Evolutionary conservation across 1,284 basidiomycete species (phyloP), one percentile per base, ranked within the genome.

Genomic region (Sanghuangporus baumii): DNA sequence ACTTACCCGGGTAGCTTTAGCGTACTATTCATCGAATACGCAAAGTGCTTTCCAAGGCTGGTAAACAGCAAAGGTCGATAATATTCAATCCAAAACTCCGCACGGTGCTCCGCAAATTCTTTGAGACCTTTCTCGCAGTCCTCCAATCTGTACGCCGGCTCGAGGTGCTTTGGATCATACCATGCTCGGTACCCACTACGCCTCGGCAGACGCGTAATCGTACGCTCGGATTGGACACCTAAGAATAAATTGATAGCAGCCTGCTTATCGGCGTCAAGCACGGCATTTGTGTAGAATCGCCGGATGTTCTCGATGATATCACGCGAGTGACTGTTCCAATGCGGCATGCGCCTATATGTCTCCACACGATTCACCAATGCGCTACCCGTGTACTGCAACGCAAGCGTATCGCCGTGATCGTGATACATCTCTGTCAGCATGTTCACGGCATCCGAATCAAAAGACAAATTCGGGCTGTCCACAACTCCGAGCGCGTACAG

Each of bases 401-500:
- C 96, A 63, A 99, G 88, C 93, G 93, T 95, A 69, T 97, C 94
- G 1, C 94, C 94, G 69, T 96, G 93, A 73, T 97, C 94, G 72
- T 98, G 95, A 74, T 98, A 99, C 96, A 99, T 98, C 75, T 98
- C 95, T 0, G 96, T 99, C 67, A 99, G 74, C 86, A 99, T 96
- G 73, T 97, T 94, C 55, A 97, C 92, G 0, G 94, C 95, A 72
- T 98, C 96, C 9, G 92, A 96, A 69, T 98, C 95, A 72, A 98
- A 98, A 0, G 89, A 86, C 26, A 99, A 78, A 68, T 92, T 87
- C 0, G 96, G 94, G 63, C 79, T 88, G 18, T 89, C 85, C 26
- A 94, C 89, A 18, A 96, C 82, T 2, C 97, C 97, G 0, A 99
- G 84, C 0, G 95, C 96, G 72, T 97, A 95, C 7, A 99, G 81